Percentiles rank a stretch among this genome's conserved stretches.
Conservation (phyloP, 176 grass and related monocot species). For the bread wheat (Triticum aestivum) region DNA sequence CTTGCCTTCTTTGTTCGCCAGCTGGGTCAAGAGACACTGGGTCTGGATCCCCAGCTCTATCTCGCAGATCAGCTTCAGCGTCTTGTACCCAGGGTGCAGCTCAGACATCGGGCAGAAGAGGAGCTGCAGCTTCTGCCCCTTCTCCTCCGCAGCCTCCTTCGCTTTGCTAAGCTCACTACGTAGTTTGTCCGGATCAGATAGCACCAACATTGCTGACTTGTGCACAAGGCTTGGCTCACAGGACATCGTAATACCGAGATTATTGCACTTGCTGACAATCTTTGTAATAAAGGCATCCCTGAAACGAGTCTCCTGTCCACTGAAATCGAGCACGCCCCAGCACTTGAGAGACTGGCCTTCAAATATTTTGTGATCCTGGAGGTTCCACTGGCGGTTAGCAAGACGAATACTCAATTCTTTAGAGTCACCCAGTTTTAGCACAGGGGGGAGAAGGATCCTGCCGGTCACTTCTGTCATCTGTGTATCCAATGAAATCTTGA, state of each 20-base stretch:
- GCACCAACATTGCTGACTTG: slow-evolving; percentile 17
- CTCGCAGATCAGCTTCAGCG: slow-evolving; percentile 56
- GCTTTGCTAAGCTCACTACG: slow-evolving; percentile 33
- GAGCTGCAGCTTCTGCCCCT: slow-evolving; percentile 30
- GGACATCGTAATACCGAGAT: slow-evolving; percentile 40
- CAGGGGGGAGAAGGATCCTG: slow-evolving; percentile 34
- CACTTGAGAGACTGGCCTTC: slow-evolving; percentile 24
- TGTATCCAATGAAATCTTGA: slow-evolving; percentile 19
- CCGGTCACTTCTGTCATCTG: slow-evolving; percentile 43
- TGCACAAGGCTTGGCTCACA: not conserved
- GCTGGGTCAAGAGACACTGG: slow-evolving; percentile 39
- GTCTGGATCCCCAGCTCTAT: slow-evolving; percentile 47
- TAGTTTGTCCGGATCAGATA: slow-evolving; percentile 14
- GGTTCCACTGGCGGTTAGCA: slow-evolving; percentile 43
- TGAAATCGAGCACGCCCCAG: slow-evolving; percentile 51
- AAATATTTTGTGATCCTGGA: not conserved
- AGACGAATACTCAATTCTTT: not conserved
- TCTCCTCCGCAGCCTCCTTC: slow-evolving; percentile 18
- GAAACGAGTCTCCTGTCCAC: not conserved
- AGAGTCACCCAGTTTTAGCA: slow-evolving; percentile 27
- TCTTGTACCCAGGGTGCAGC: slow-evolving; percentile 52
- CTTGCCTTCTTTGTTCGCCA: slow-evolving; percentile 12
- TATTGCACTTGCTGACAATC: slow-evolving; percentile 31
- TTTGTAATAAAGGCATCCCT: not conserved
- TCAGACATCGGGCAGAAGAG: slow-evolving; percentile 56